Base-by-base conservation (phyloP, 768 basidiomycete species). In the Flagelloscypha sp. region DNA sequence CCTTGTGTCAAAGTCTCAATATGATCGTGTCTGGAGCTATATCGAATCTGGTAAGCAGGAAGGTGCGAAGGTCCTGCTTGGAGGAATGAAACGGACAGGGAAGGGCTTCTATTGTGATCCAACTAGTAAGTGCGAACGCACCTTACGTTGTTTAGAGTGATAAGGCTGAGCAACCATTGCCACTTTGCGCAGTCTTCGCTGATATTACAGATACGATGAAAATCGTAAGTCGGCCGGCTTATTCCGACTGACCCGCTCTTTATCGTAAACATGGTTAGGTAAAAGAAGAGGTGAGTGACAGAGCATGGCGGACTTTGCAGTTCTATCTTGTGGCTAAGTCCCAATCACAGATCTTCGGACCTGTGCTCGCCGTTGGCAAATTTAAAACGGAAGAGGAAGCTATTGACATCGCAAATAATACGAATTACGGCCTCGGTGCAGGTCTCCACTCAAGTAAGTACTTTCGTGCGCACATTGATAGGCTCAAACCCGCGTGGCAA, bases 81-180 rank as follows among this genome's bases (percentile, higher is more conserved):
- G 94, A n/a, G 94, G 94, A 12, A 66, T 71, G 49, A 84, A 84
- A 62, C 69, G 83, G 47, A 38, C 65, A 1, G 72, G 72, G 2
- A 84, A 85, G 52, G 94, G 94, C 6, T 98, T 69, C 58, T 98
- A 72, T 55, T 77, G 95, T 27, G 79, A 92, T 52, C 88, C 94
- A 20, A 95, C 93, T 0, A 78, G 86, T 87, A 47, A 55, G 83
- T 50, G n/a, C n/a, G n/a, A n/a, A n/a, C n/a, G n/a, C n/a, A n/a
- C n/a, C n/a, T n/a, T n/a, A 17, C 20, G 32, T 42, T 27, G 27
- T 48, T 24, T 36, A 21, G 16, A 27, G 15, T 35, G 24, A 5
- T n/a, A 13, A 25, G 13, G 25, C 35, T 6, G 5, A 20, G 22
- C 38, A 33, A 38, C 29, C 21, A 36, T 38, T 27, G 35, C 41